Evolutionary conservation across 2,329 filamentous ascomycete genomes (phyloP).

Genomic region (Cladosporium sp.): DNA sequence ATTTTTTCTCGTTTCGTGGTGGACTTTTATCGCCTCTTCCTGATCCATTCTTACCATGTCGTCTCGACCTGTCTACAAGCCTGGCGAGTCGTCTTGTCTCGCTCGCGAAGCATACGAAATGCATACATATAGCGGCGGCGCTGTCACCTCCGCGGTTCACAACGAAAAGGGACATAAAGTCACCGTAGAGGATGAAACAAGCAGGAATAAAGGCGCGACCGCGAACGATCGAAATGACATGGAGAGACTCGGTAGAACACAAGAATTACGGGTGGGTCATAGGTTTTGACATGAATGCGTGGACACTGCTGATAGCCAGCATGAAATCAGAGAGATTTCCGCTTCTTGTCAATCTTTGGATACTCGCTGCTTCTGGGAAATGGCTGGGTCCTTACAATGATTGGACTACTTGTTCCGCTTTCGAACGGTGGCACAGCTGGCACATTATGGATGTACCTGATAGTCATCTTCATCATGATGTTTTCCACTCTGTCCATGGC

Average conservation of each 20-base stretch:
- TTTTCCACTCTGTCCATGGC: constrained; percentile 34
- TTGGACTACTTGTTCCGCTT: constrained; percentile 25
- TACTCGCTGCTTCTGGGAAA: constrained; percentile 24
- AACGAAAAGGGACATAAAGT: neutral
- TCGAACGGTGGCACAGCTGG: constrained; percentile 35
- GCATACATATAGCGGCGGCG: neutral
- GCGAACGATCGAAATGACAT: constrained; percentile 20
- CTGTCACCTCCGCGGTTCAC: neutral
- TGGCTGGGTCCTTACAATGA: constrained; percentile 17
- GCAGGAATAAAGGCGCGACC: constrained; percentile 1
- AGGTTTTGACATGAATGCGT: neutral
- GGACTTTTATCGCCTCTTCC: too few relatives aligned
- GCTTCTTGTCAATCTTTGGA: constrained; percentile 29
- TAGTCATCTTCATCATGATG: constrained; percentile 29
- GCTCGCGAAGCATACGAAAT: too few relatives aligned
- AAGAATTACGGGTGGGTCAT: constrained; percentile 8
- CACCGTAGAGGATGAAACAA: neutral
- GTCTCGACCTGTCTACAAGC: too few relatives aligned
- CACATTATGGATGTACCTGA: constrained; percentile 35
- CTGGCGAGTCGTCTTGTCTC: too few relatives aligned
- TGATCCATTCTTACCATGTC: too few relatives aligned
- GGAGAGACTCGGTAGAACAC: constrained; percentile 20
- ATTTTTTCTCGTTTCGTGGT: too few relatives aligned
- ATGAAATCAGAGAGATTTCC: constrained; percentile 24
- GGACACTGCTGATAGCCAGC: neutral